Percentiles rank a stretch among this genome's conserved stretches.
phyloP scores from a whole-genome alignment of 2,329 filamentous ascomycete species.

The Colletotrichum sp. region DNA sequence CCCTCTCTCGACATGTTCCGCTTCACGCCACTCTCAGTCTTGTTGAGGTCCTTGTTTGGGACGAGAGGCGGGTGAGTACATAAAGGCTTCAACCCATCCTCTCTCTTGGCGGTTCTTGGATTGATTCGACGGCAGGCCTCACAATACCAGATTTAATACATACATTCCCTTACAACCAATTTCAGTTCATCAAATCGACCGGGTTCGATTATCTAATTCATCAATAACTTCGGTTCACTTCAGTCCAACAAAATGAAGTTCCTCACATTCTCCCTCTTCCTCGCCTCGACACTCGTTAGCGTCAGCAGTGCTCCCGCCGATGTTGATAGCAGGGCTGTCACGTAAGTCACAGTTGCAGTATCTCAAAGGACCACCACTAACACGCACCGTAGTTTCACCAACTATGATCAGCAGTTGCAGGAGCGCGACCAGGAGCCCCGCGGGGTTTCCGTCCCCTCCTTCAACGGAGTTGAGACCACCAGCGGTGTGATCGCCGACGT shows the following conservation, averaged over 20 bases:
- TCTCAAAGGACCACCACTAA: not conserved
- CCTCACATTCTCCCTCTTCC: slow-evolving; percentile 6
- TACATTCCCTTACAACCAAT: slow-evolving; percentile 10
- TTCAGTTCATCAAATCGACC: not conserved
- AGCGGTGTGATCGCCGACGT: slow-evolving; percentile 7
- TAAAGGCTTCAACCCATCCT: not conserved
- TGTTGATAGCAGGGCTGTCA: slow-evolving; percentile 16
- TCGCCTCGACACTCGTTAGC: slow-evolving; percentile 19
- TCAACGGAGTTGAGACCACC: slow-evolving; percentile 12
- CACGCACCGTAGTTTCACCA: not conserved
- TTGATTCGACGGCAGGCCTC: slow-evolving; percentile 14
- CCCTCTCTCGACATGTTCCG: slow-evolving; percentile 3
- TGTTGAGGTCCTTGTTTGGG: not conserved
- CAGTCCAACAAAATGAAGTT: slow-evolving; percentile 21
- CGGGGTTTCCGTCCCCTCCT: slow-evolving; percentile 10
- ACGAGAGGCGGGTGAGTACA: not conserved
- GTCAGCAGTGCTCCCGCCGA: slow-evolving; percentile 20
- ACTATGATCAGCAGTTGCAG: slow-evolving; percentile 13
- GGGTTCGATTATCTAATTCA: not conserved
- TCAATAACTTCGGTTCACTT: slow-evolving; percentile 4
- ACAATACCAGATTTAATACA: slow-evolving; percentile 5
- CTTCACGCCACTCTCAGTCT: not conserved
- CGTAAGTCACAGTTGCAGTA: not conserved
- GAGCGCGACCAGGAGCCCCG: slow-evolving; percentile 7
- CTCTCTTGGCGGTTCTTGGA: not conserved